Conservation (phyloP, 768 basidiomycete species). For the Clitopilus passeckerianus region DNA sequence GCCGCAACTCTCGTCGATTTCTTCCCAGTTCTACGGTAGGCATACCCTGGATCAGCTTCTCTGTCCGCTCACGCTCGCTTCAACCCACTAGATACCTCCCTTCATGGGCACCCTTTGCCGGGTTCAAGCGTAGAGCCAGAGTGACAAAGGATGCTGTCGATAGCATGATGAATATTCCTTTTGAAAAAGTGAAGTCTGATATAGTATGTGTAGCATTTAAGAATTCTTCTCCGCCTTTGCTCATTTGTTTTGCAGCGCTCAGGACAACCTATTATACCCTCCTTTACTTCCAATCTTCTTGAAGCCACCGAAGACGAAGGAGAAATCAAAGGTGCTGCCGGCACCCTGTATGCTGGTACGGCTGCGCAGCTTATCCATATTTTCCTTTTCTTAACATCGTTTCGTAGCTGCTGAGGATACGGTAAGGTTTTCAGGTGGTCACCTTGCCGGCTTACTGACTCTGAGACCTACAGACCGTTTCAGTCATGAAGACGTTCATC, state of each 20-base stretch:
- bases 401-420: slow-evolving; percentile 34
- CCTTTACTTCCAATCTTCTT: slow-evolving; percentile 40
- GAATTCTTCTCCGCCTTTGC: slow-evolving; percentile 1
- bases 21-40: slow-evolving; percentile 38
- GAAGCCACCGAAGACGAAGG: slow-evolving; percentile 41
- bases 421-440: slow-evolving; percentile 12
- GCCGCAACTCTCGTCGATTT: slow-evolving; percentile 45
- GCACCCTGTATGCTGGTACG: slow-evolving; percentile 45
- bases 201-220: slow-evolving; percentile 28
- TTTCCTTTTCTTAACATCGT: background rate
- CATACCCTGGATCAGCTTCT: too few relatives aligned
- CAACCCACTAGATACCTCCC: slow-evolving; percentile 44
- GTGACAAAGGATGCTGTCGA: slow-evolving; percentile 38
- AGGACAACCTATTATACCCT: slow-evolving; percentile 33
- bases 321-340: slow-evolving; percentile 54
- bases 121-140: slow-evolving; percentile 40
- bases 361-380: background rate
- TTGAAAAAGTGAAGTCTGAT: slow-evolving; percentile 41
- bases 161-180: slow-evolving; percentile 46
- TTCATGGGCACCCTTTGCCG: slow-evolving; percentile 43
- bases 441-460: background rate
- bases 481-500: slow-evolving; percentile 43
- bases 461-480: slow-evolving; percentile 39
- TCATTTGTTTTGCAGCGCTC: slow-evolving; percentile 24
- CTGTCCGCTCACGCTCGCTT: too few relatives aligned